phyloP scores from a whole-genome alignment of 2,329 filamentous ascomycete genomes.

The Sporothrix luriei region DNA sequence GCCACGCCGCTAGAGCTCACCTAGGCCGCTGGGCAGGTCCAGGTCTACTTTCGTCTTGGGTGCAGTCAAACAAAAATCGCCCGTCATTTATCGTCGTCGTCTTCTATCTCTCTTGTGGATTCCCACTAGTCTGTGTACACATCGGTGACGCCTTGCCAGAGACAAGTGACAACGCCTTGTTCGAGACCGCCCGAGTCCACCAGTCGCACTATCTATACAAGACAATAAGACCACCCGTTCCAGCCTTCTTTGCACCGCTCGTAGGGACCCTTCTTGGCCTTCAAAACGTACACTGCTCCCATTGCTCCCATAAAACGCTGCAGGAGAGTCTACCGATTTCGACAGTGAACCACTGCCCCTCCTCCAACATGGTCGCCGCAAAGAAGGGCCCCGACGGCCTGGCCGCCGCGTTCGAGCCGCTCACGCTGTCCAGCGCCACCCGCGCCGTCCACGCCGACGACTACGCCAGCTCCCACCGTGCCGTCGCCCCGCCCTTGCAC shows the following conservation, averaged over 20 bases:
- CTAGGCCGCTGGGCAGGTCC: too few relatives aligned
- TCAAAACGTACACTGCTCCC: too few relatives aligned
- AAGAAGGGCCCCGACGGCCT: conserved; percentile 33
- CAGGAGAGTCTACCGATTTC: too few relatives aligned
- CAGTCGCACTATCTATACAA: not conserved
- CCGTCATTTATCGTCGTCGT: not conserved
- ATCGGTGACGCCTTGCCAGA: not conserved
- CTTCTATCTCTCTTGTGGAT: not conserved
- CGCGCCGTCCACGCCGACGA: conserved; percentile 82
- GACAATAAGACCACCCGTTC: not conserved
- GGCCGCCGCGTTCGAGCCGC: conserved; percentile 41
- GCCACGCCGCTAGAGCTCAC: too few relatives aligned
- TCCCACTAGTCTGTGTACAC: too few relatives aligned
- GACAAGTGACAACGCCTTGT: not conserved
- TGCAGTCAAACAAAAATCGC: too few relatives aligned
- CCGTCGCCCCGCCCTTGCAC: conserved; percentile 87
- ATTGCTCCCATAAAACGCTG: too few relatives aligned
- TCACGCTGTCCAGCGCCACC: conserved; percentile 63
- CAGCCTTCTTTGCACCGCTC: not conserved
- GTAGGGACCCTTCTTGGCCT: too few relatives aligned
- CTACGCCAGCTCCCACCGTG: conserved; percentile 69
- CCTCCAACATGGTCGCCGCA: not conserved
- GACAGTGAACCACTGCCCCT: not conserved
- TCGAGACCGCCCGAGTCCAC: not conserved
- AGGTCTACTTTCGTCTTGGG: too few relatives aligned